A percentile compares a stretch with the other conserved stretches of the same genome.
These are phyloP conservation scores for Chrysoporthe puriensis DNA, from an alignment of 2,329 filamentous ascomycete genomes.

Conservation along the genomic window DNA sequence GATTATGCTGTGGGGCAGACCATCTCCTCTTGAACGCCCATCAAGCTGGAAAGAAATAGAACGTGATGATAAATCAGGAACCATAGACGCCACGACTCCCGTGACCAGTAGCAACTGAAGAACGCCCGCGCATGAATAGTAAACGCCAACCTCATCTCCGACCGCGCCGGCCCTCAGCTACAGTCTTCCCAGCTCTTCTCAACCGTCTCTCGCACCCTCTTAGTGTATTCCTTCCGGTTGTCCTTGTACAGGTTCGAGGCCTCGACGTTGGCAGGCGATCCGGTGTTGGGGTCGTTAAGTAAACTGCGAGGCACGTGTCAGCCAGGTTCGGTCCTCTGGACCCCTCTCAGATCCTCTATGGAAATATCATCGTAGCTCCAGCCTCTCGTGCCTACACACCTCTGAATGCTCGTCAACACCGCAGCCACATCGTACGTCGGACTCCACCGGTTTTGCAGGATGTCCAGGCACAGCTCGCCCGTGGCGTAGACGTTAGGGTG, in stretches of 20 bases:
- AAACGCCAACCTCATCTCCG: background rate
- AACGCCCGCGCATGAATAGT: conserved; percentile 7
- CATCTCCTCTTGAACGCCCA: conserved; percentile 9
- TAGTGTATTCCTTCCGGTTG: conserved; percentile 94
- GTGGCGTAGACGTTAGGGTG: conserved; percentile 98
- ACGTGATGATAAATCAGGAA: background rate
- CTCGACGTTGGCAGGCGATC: conserved; percentile 95
- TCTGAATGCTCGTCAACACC: conserved; percentile 96
- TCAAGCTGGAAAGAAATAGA: background rate
- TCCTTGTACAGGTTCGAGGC: conserved; percentile 98
- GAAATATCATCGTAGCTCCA: background rate
- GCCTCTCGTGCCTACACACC: conserved; percentile 54
- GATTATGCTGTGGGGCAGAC: background rate
- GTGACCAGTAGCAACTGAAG: background rate
- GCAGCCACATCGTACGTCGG: conserved; percentile 98
- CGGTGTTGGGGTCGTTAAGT: conserved; percentile 98
- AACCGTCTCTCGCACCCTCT: conserved; percentile 92
- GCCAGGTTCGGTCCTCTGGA: conserved; percentile 34
- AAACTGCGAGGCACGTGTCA: conserved; percentile 58
- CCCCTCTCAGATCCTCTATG: background rate
- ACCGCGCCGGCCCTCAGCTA: conserved; percentile 23
- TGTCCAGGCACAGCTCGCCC: conserved; percentile 94
- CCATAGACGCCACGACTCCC: conserved; percentile 17
- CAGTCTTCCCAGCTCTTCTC: conserved; percentile 99
- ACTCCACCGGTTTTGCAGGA: conserved; percentile 97